Evolutionary conservation across 1,284 basidiomycete genomes (phyloP), one percentile per base, ranked within the genome.

Genomic region (Vanrija pseudolonga): DNA sequence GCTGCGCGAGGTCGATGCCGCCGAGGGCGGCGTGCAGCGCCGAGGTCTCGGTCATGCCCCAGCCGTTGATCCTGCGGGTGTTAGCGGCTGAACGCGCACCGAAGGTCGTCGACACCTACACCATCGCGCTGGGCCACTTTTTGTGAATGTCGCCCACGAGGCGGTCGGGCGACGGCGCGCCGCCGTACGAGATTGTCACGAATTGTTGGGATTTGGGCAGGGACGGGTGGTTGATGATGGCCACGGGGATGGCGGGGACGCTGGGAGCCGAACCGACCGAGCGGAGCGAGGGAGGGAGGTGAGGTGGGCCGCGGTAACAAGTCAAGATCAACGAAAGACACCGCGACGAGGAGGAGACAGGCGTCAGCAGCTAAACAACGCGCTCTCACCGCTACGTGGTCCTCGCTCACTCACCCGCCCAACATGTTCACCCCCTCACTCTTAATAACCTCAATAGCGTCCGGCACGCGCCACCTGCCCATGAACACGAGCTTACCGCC

Each of bases 11-110:
- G 45, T 72, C 69, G 20, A 36, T 28, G 8, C 69, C 69, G 14
- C 64, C 65, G 12, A 69, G 51, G 0, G 65, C 66, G 45, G 65
- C 67, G n/a, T 68, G 64, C 55, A 65, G 67, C 2, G 69, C 69
- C 19, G 69, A 69, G 11, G 69, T 72, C 58, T 72, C 69, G 2
- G 68, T 68, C 60, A 72, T 48, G 3, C 69, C 69, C 39, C 69
- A 72, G 6, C 69, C 69, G 49, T 72, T 68, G 7, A 28, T 24
- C 14, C 45, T 47, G 26, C 6, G n/a, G 2, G 12, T 32, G 69
- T 67, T 4, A 40, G n/a, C 15, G 7, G 6, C 2, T 9, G 7
- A 9, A 5, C 3, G 12, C n/a, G 62, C 41, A 26, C 5, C 9
- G 24, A 4, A 26, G 5, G 24, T 26, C 24, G n/a, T n/a, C 24